A percentile compares a stretch with the other conserved stretches of the same genome.
These are phyloP conservation scores for Camelina laxa DNA, from an alignment of 345 rosid species.

Conservation along the genomic window DNA sequence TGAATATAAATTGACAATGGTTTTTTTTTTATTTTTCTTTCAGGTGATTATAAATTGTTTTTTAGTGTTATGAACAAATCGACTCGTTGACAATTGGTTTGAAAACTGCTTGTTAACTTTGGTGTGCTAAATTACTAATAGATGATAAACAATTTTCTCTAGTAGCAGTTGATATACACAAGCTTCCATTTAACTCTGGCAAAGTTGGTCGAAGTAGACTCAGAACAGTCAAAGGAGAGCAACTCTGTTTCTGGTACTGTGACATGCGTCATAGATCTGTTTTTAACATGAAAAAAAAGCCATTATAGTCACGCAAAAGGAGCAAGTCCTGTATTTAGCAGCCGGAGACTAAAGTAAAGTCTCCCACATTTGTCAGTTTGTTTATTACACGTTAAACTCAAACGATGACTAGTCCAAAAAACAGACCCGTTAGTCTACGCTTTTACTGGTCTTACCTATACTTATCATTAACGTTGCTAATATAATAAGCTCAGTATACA, in stretches of 20 bases:
- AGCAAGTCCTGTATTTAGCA: not conserved
- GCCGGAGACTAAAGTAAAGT: not conserved
- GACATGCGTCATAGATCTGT: constrained; percentile 60
- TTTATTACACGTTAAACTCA: not conserved
- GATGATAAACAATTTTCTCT: constrained; percentile 69
- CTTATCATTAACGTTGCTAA: not conserved
- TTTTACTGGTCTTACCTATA: not conserved
- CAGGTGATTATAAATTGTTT: not conserved
- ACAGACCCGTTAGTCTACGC: not conserved
- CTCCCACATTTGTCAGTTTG: constrained; percentile 23
- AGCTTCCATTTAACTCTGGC: constrained; percentile 70
- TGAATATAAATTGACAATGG: not conserved
- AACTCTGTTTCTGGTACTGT: constrained; percentile 33
- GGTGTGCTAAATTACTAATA: not conserved
- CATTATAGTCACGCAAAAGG: not conserved
- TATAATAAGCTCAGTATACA: not conserved
- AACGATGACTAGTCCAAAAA: constrained; percentile 5
- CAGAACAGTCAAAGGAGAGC: constrained; percentile 56
- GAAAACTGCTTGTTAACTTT: not conserved
- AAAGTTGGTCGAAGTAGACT: constrained; percentile 48
- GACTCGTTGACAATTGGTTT: not conserved
- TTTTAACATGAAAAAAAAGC: constrained; percentile 18
- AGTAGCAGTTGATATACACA: constrained; percentile 65
- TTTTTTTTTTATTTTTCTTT: not conserved
- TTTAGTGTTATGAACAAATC: not conserved